phyloP scores from a whole-genome alignment of 2,329 filamentous ascomycete species.

The Daldinia eschscholtzii region DNA sequence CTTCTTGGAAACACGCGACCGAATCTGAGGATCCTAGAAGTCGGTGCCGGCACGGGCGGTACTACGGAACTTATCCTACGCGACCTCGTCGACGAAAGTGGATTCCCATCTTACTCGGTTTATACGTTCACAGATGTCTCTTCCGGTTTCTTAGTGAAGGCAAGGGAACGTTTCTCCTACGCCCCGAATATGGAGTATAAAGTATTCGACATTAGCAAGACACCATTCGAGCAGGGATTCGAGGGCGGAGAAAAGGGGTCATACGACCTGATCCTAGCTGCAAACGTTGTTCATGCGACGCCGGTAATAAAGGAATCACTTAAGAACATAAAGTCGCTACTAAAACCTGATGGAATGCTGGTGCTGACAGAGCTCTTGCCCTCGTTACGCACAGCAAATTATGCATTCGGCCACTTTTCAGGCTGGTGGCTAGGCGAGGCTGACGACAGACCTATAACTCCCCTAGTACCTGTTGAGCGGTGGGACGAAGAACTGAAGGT shows the following conservation, averaged over 20 bases:
- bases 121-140: conserved; percentile 51
- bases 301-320: conserved; percentile 43
- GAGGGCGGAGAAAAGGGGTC: conserved; percentile 34
- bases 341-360: conserved; percentile 52
- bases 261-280: conserved; percentile 47
- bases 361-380: conserved; percentile 50
- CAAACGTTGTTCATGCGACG: conserved; percentile 51
- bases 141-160: conserved; percentile 49
- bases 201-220: conserved; percentile 50
- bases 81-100: conserved; percentile 40
- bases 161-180: conserved; percentile 45
- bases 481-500: conserved; percentile 50
- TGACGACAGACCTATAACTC: conserved; percentile 49
- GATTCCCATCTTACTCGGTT: conserved; percentile 39
- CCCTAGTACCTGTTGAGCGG: conserved; percentile 46
- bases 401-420: conserved; percentile 51
- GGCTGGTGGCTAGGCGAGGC: conserved; percentile 56
- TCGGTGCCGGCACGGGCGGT: conserved; percentile 49
- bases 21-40: conserved; percentile 44
- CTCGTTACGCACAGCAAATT: conserved; percentile 48
- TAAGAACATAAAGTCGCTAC: conserved; percentile 44
- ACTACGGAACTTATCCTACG: conserved; percentile 47
- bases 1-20: conserved; percentile 33
- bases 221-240: conserved; percentile 51
- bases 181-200: conserved; percentile 47